Conservation (phyloP, 257 asterid genomes). For the Nicotiana knightiana region DNA sequence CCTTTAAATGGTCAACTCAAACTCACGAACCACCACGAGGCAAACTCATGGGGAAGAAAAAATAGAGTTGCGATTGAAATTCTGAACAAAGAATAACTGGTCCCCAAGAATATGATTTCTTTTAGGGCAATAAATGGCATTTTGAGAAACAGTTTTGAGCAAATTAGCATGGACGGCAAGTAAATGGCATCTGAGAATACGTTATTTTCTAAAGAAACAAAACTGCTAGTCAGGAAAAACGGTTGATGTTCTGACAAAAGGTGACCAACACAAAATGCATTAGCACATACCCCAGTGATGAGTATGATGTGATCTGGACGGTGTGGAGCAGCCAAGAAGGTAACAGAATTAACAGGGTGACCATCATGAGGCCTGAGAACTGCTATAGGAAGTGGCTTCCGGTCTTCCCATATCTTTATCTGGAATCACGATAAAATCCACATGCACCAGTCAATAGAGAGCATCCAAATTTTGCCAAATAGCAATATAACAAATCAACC, state of each 20-base stretch:
- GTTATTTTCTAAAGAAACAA: background rate
- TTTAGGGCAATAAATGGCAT: background rate
- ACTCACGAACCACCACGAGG: background rate
- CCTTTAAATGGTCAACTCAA: conserved; percentile 7
- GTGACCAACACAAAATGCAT: background rate
- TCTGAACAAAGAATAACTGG: background rate
- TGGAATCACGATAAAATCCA: conserved; percentile 24
- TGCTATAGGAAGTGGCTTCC: conserved; percentile 74
- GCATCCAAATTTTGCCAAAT: background rate
- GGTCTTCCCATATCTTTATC: conserved; percentile 97
- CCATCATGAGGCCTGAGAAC: conserved; percentile 91
- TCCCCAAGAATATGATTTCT: background rate
- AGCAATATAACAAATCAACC: background rate
- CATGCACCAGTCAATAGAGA: background rate
- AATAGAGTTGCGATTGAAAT: background rate
- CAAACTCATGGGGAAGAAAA: conserved; percentile 11
- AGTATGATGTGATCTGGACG: conserved; percentile 92
- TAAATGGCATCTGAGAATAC: background rate
- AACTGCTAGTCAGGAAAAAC: background rate
- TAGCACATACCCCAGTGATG: conserved; percentile 77
- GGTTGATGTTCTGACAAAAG: background rate
- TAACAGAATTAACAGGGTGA: conserved; percentile 91
- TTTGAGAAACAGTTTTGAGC: background rate
- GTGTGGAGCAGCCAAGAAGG: conserved; percentile 84
- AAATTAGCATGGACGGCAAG: background rate